Conservation (phyloP, 2,329 filamentous ascomycete species). For the Fusarium fujikuroi region DNA sequence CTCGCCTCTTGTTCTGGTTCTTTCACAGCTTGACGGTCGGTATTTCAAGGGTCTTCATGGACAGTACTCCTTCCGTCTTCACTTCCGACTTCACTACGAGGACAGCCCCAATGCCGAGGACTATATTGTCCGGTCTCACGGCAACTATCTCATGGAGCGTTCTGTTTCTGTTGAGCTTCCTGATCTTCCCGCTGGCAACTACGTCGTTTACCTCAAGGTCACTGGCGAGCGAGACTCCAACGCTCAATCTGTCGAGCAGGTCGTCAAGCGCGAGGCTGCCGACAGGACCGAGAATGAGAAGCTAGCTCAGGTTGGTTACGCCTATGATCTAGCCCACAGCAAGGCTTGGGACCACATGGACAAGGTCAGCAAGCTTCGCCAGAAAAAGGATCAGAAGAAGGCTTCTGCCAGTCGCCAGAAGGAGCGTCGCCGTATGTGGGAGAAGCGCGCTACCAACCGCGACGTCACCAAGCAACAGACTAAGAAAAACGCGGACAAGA, state of each 20-base stretch:
- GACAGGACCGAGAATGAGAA: slow-evolving; percentile 65
- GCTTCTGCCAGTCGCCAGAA: slow-evolving; percentile 58
- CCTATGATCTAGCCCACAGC: slow-evolving; percentile 69
- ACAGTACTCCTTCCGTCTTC: slow-evolving; percentile 63
- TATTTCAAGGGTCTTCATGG: slow-evolving; percentile 71
- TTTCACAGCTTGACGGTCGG: slow-evolving; percentile 70
- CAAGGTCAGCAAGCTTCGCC: slow-evolving; percentile 60
- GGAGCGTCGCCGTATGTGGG: slow-evolving; percentile 61
- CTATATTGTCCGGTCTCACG: slow-evolving; percentile 69
- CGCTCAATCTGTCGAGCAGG: slow-evolving; percentile 62
- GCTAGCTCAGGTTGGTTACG: slow-evolving; percentile 65
- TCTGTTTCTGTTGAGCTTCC: slow-evolving; percentile 68
- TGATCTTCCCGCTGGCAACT: slow-evolving; percentile 65
- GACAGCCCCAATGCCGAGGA: slow-evolving; percentile 64
- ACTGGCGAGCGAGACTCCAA: slow-evolving; percentile 59
- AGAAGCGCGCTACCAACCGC: slow-evolving; percentile 58
- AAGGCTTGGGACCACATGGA: slow-evolving; percentile 65
- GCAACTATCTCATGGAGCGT: slow-evolving; percentile 67
- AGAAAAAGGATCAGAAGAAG: slow-evolving; percentile 61
- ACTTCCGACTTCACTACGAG: slow-evolving; percentile 62
- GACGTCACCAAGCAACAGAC: slow-evolving; percentile 55
- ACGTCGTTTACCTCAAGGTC: slow-evolving; percentile 67
- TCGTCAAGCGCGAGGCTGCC: slow-evolving; percentile 63
- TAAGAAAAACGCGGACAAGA: slow-evolving; percentile 53
- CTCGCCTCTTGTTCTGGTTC: slow-evolving; percentile 67